Evolutionary conservation across 2,329 filamentous ascomycete genomes (phyloP), one percentile per base, ranked within the genome.

Genomic region (Neofusicoccum laricinum): DNA sequence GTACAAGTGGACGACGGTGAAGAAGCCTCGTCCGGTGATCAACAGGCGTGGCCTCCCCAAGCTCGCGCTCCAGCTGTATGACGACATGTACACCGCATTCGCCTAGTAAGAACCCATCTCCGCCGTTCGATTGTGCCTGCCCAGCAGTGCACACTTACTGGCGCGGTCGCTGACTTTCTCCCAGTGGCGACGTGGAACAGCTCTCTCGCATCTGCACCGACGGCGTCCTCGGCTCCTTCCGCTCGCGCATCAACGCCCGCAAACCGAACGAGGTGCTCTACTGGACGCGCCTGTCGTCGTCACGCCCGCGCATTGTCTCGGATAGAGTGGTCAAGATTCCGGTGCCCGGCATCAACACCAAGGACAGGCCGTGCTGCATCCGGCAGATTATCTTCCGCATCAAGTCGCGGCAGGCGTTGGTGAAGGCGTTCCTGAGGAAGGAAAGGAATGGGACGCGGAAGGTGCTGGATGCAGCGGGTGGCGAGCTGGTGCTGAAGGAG

Each of bases 321-420:
- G 83, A 88, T 76, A 82, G 85, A 69, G 75, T 85, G 10, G 75
- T 79, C 48, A 73, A 79, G 34, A 73, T 86, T 55, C 80, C 84
- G 14, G 70, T 78, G 3, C 58, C 64, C 2, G 77, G 79, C 8
- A 34, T 40, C 14, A 11, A 34, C 12, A 19, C 41, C 15, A 38
- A 63, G 40, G 12, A 32, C 1, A 76, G 80, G 41, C 75, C 76
- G 64, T 57, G 49, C 46, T 71, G 73, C 7, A 69, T 88, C 62
- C 82, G 85, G 69, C 85, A 87, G 77, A 86, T 82, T 30, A 82
- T 89, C n/a, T 86, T 90, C 51, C 79, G 80, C 64, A 84, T 90
- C 66, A 73, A 77, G 32, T 87, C 84, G 65, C 80, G 78, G 36
- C 88, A 90, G 77, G 80, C 48, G 25, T 40, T 67, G 41, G 41